Percentiles rank a stretch among this genome's conserved stretches.
phyloP scores from a whole-genome alignment of 108 stramenopile genomes.

The Halocafeteria seosinensis region DNA sequence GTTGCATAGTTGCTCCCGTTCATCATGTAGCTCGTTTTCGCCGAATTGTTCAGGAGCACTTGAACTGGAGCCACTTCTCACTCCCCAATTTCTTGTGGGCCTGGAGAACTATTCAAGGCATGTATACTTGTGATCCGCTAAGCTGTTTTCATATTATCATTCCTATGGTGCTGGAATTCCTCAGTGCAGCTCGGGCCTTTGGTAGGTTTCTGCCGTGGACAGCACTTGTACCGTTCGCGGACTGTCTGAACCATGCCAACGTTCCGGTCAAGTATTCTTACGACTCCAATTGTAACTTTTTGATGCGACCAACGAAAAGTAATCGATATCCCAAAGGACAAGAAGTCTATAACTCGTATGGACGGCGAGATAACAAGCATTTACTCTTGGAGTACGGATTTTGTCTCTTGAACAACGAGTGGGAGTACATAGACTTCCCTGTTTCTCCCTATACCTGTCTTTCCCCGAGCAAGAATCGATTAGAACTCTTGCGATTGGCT shows the following conservation, averaged over 20 bases:
- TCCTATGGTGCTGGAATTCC: too few relatives aligned
- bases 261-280: slow-evolving; percentile 30
- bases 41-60: too few relatives aligned
- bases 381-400: slow-evolving; percentile 48
- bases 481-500: background rate
- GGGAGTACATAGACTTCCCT: slow-evolving; percentile 17
- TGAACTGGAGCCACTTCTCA: too few relatives aligned
- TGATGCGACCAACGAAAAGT: slow-evolving; percentile 24
- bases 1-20: too few relatives aligned
- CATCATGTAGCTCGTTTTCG: too few relatives aligned
- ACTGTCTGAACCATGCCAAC: slow-evolving; percentile 44
- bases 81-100: slow-evolving; percentile 30
- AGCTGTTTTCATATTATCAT: too few relatives aligned
- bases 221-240: slow-evolving; percentile 45
- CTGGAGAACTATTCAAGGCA: slow-evolving; percentile 33
- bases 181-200: slow-evolving; percentile 46
- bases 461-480: background rate
- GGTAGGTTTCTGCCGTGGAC: slow-evolving; percentile 41
- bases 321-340: slow-evolving; percentile 17
- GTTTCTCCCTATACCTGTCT: background rate
- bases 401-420: slow-evolving; percentile 35
- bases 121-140: too few relatives aligned
- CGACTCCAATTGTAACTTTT: slow-evolving; percentile 3
- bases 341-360: slow-evolving; percentile 47
- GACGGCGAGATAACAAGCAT: slow-evolving; percentile 33